These are phyloP conservation scores for Wallacemonas sp. DNA, from an alignment of 208 protist genomes.

Conservation along the genomic window DNA sequence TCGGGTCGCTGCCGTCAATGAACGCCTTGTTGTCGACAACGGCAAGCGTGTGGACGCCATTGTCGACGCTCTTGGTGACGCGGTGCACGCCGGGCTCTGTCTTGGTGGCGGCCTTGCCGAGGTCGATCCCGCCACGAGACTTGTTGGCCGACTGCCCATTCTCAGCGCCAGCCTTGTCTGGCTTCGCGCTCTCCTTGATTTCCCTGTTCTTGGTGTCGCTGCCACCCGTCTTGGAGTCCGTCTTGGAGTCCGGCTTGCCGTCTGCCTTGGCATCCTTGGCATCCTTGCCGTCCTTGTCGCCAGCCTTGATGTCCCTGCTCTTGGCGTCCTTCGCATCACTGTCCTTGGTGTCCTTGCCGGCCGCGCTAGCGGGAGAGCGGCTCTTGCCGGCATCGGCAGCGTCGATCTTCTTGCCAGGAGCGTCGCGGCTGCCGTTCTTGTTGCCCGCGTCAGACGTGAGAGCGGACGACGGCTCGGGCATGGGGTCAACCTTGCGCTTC, in stretches of 20 bases:
- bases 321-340: background rate
- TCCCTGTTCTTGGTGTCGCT: background rate
- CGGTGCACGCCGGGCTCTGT: conserved; percentile 13
- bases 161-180: background rate
- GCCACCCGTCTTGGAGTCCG: no score
- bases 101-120: background rate
- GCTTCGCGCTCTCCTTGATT: background rate
- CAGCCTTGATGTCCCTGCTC: background rate
- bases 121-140: background rate
- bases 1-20: conserved; percentile 17
- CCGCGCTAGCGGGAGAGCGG: background rate
- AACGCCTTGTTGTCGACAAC: conserved; percentile 25
- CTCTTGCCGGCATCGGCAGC: conserved; percentile 13
- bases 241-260: no score
- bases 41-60: conserved; percentile 38
- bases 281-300: background rate
- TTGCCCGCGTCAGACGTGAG: conserved; percentile 2
- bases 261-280: background rate
- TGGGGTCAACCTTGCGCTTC: conserved; percentile 28
- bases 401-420: conserved; percentile 9
- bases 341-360: background rate
- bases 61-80: conserved; percentile 43
- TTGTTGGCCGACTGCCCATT: background rate
- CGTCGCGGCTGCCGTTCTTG: conserved; percentile 2
- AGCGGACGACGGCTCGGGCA: conserved; percentile 27